Evolutionary conservation across 2,329 filamentous ascomycete species (phyloP).

Genomic region (Fusarium xylarioides): DNA sequence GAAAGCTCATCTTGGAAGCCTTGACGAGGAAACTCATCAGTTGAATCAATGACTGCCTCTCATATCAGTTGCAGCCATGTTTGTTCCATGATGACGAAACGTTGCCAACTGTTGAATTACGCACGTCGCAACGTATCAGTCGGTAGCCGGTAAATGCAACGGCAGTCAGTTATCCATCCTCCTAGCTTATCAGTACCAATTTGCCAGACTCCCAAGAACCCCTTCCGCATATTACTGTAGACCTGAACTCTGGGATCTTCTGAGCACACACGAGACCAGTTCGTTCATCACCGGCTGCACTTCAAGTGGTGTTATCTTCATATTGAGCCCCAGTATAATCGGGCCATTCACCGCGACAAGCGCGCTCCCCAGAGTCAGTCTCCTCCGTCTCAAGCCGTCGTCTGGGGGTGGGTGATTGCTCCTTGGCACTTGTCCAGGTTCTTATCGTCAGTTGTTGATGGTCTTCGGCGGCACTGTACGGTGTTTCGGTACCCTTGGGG

Average conservation of each 20-base stretch:
- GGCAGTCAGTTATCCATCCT: neutral
- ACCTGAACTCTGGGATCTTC: slow-evolving; percentile 1
- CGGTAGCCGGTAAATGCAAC: neutral
- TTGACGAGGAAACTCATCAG: neutral
- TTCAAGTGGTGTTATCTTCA: slow-evolving; percentile 22
- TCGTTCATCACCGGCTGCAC: slow-evolving; percentile 2
- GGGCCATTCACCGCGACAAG: slow-evolving; percentile 42
- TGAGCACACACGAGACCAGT: slow-evolving; percentile 24
- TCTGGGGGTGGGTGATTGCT: slow-evolving; percentile 14
- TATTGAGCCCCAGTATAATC: slow-evolving; percentile 27
- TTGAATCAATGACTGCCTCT: neutral
- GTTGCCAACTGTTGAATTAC: neutral
- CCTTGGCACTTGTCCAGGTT: slow-evolving; percentile 23
- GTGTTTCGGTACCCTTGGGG: slow-evolving; percentile 23
- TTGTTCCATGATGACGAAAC: neutral
- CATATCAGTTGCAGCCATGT: neutral
- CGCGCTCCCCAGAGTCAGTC: slow-evolving; percentile 39
- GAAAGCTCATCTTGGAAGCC: slow-evolving; percentile 5
- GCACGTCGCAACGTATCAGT: neutral
- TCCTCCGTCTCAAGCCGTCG: slow-evolving; percentile 28
- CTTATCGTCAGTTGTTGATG: slow-evolving; percentile 33
- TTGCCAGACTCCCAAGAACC: slow-evolving; percentile 12
- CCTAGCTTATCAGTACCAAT: neutral
- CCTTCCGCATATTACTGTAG: neutral
- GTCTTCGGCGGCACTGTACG: neutral